These are phyloP conservation scores for Botryobasidium botryosum DNA, from an alignment of 768 basidiomycete genomes.

Conservation along the genomic window DNA sequence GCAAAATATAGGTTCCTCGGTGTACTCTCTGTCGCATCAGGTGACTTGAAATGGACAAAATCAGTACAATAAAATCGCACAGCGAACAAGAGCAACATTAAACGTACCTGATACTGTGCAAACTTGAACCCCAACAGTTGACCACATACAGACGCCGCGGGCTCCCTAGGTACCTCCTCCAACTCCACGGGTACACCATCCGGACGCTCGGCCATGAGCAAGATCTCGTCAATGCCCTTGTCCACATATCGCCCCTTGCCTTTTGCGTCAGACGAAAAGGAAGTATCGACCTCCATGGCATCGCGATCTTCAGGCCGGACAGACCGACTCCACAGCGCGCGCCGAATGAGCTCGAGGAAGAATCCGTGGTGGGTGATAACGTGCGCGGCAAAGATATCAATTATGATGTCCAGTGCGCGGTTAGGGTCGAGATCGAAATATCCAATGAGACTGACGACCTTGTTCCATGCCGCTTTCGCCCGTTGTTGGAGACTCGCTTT, in stretches of 20 bases:
- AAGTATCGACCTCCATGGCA: not conserved
- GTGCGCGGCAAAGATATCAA: constrained; percentile 79
- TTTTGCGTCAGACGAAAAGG: not conserved
- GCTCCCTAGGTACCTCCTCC: not conserved
- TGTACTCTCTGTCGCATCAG: constrained; percentile 40
- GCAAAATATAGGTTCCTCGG: constrained; percentile 64
- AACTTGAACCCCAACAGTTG: constrained; percentile 99
- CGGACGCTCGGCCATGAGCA: constrained; percentile 33
- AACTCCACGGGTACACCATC: not conserved
- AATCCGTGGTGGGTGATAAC: constrained; percentile 71
- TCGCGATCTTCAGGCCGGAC: not conserved
- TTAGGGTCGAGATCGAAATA: constrained; percentile 96
- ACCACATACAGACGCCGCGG: constrained; percentile 42
- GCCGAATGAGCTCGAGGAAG: constrained; percentile 71
- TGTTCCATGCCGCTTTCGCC: constrained; percentile 59
- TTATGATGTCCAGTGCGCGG: constrained; percentile 78
- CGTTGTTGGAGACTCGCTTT: constrained; percentile 41
- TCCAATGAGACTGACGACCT: constrained; percentile 75
- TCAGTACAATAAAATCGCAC: constrained; percentile 10
- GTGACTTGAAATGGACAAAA: constrained; percentile 23
- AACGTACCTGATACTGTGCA: constrained; percentile 63
- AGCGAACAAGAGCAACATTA: not conserved
- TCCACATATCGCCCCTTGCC: constrained; percentile 30
- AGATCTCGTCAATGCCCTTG: constrained; percentile 50
- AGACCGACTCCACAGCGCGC: constrained; percentile 58